Percentiles rank a stretch among this genome's conserved stretches.
Conservation (phyloP, 2,329 filamentous ascomycete species). For the Cytospora leucostoma region DNA sequence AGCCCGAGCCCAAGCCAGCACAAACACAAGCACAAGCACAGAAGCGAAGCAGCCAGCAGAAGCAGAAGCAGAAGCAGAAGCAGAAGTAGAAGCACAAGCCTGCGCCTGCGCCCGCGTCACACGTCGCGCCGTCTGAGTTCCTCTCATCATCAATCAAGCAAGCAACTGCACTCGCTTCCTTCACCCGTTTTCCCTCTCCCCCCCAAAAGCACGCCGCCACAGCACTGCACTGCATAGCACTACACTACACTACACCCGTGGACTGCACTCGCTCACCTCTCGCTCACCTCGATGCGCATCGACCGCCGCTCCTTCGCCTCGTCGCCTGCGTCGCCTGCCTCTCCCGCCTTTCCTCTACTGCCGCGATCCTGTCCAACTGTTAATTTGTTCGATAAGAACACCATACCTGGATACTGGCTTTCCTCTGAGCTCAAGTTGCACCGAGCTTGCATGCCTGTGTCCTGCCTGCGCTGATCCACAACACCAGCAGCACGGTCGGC, state of each 20-base stretch:
- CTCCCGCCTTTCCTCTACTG: neutral
- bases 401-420: slow-evolving; percentile 12
- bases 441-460: slow-evolving; percentile 12
- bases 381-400: neutral
- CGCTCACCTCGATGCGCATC: slow-evolving; percentile 1
- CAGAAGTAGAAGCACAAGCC: neutral
- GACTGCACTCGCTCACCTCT: neutral
- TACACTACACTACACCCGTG: neutral
- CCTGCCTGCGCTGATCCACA: slow-evolving; percentile 17
- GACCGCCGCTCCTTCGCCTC: neutral
- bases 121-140: slow-evolving; percentile 6
- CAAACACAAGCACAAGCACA: slow-evolving; percentile 2
- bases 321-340: neutral
- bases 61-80: neutral
- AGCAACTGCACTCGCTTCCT: slow-evolving; percentile 2
- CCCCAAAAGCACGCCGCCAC: neutral
- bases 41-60: neutral
- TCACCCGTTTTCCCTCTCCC: neutral
- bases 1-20: slow-evolving; percentile 3
- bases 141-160: slow-evolving; percentile 1
- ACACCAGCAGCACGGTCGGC: slow-evolving; percentile 21
- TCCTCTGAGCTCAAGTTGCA: slow-evolving; percentile 5
- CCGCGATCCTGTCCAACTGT: neutral
- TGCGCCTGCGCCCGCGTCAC: slow-evolving; percentile 7
- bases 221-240: neutral